Conservation (phyloP, 2,329 filamentous ascomycete species). For the Fusarium pininemorale region DNA sequence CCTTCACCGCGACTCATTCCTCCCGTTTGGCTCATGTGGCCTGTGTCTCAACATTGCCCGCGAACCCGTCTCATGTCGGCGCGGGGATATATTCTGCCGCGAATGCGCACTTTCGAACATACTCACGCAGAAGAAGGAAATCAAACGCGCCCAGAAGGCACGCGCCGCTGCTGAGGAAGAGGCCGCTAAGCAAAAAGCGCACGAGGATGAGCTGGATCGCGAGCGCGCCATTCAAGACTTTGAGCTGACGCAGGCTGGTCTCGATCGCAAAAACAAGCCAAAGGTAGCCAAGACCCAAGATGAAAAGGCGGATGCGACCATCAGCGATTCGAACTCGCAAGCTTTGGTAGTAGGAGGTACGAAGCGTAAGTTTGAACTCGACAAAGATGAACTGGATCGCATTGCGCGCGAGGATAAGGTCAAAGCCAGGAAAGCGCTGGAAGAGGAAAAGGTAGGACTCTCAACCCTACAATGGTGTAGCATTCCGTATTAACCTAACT, state of each 20-base stretch:
- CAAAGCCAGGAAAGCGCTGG: slow-evolving; percentile 74
- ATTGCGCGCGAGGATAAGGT: slow-evolving; percentile 75
- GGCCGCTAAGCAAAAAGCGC: slow-evolving; percentile 65
- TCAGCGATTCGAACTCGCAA: neutral
- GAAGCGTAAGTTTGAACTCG: slow-evolving; percentile 80
- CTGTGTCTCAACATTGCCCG: slow-evolving; percentile 85
- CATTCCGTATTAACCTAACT: slow-evolving; percentile 25
- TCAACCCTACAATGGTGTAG: neutral
- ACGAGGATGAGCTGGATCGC: slow-evolving; percentile 74
- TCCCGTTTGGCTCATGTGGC: slow-evolving; percentile 88
- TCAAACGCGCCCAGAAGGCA: slow-evolving; percentile 79
- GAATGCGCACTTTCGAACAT: slow-evolving; percentile 94
- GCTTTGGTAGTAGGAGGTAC: slow-evolving; percentile 40
- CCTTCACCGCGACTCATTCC: slow-evolving; percentile 87
- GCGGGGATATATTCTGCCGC: slow-evolving; percentile 92
- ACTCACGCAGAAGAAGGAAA: slow-evolving; percentile 90
- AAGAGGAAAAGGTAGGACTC: slow-evolving; percentile 71
- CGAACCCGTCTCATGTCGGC: slow-evolving; percentile 82
- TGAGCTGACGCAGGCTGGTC: slow-evolving; percentile 82
- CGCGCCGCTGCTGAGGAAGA: slow-evolving; percentile 70
- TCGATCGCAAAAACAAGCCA: slow-evolving; percentile 51
- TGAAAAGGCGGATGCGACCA: neutral
- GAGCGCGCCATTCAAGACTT: slow-evolving; percentile 81
- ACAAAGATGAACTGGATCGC: slow-evolving; percentile 77
- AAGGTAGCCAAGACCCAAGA: slow-evolving; percentile 52